These are phyloP conservation scores for Drechslerella coelobrocha DNA, from an alignment of 2,329 filamentous ascomycete species.

Conservation along the genomic window DNA sequence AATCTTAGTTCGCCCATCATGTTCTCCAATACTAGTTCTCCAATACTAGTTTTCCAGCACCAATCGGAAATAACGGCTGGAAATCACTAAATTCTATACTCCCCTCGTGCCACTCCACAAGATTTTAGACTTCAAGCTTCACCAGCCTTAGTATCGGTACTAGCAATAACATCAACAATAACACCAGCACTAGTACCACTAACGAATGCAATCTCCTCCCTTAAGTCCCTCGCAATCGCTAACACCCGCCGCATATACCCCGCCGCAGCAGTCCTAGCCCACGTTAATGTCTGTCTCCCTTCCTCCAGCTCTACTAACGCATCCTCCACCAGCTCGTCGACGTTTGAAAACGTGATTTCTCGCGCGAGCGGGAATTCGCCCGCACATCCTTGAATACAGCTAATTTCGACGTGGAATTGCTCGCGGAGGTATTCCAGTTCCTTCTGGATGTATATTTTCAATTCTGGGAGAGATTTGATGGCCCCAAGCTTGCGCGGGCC, in stretches of 20 bases:
- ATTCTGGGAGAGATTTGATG: not conserved
- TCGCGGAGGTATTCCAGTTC: constrained; percentile 4
- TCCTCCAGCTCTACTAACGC: not conserved
- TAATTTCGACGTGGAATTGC: constrained; percentile 15
- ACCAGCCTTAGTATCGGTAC: not conserved
- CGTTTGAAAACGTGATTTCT: constrained; percentile 24
- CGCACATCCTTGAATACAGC: not conserved
- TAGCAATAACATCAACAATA: not conserved
- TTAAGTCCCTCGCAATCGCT: constrained; percentile 19
- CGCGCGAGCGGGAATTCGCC: not conserved
- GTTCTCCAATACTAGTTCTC: too few species aligned
- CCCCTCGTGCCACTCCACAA: too few species aligned
- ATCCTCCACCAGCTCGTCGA: constrained; percentile 12
- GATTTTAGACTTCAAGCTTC: too few species aligned
- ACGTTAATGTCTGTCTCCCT: constrained; percentile 27
- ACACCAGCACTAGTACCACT: not conserved
- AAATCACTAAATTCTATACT: too few species aligned
- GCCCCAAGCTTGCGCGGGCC: not conserved
- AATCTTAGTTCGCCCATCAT: too few species aligned
- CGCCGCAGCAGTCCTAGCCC: not conserved
- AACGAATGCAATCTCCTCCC: constrained; percentile 20
- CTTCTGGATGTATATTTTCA: constrained; percentile 3
- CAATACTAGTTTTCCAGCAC: too few species aligned
- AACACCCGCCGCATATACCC: constrained; percentile 1
- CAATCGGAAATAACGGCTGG: too few species aligned